Evolutionary conservation across 805 yeast genomes (phyloP).

Genomic region (Monosporozyma aquatica): DNA sequence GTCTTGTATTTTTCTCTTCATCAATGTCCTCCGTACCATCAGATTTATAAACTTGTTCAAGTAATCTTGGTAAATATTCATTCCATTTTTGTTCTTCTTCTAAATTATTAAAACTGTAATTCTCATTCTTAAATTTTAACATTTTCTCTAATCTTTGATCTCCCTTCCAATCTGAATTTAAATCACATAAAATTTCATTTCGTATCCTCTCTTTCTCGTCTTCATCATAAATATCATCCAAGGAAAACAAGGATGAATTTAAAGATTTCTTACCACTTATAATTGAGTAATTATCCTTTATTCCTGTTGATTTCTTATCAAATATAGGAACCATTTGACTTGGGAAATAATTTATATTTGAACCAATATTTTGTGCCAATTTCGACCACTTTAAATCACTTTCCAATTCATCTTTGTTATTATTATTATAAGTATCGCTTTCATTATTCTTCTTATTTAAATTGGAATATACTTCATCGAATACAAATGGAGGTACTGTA

Average conservation of each 20-base stretch:
- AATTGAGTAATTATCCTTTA: not conserved
- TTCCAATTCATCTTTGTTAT: not conserved
- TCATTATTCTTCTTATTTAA: not conserved
- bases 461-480: constrained; percentile 35
- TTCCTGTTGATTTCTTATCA: not conserved
- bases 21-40: not conserved
- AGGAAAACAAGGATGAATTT: not conserved
- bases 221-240: constrained; percentile 4
- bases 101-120: constrained; percentile 5
- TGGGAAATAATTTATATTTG: constrained; percentile 4
- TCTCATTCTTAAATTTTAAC: constrained; percentile 28
- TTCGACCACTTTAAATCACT: constrained; percentile 3
- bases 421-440: not conserved
- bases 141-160: constrained; percentile 50
- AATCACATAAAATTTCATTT: constrained; percentile 30
- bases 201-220: constrained; percentile 13
- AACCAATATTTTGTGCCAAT: constrained; percentile 3
- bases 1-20: not conserved
- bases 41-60: not conserved
- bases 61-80: constrained; percentile 20
- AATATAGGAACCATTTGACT: constrained; percentile 10
- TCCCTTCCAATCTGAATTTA: constrained; percentile 62
- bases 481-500: constrained; percentile 56
- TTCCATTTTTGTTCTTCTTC: constrained; percentile 25
- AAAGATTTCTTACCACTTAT: not conserved